Percentiles rank a stretch among this genome's conserved stretches.
phyloP scores from a whole-genome alignment of 306 rosid genomes.

The Prinsepia uniflora region DNA sequence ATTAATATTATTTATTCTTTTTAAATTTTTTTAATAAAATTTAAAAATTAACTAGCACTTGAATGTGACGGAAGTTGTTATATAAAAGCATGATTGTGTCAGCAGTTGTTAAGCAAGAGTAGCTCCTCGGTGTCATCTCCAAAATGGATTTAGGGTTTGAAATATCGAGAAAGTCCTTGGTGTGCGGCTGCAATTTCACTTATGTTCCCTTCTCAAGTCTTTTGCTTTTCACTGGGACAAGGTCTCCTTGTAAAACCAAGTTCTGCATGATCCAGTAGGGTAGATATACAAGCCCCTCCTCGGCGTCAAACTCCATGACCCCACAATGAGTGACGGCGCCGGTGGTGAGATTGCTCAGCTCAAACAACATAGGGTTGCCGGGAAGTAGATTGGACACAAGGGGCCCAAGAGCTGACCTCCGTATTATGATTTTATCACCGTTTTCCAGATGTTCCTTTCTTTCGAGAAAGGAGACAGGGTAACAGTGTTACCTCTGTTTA shows the following conservation, averaged over 20 bases:
- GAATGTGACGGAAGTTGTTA: no score
- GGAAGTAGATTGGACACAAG: not conserved
- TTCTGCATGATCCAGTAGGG: constrained; percentile 24
- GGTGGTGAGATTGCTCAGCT: not conserved
- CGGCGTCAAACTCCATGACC: constrained; percentile 22
- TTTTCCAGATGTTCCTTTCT: not conserved
- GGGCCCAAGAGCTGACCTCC: constrained; percentile 12
- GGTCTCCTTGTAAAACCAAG: not conserved
- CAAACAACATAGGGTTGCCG: constrained; percentile 9
- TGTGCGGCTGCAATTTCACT: constrained; percentile 18
- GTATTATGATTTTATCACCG: constrained; percentile 22
- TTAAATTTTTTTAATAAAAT: no score
- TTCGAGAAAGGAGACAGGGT: not conserved
- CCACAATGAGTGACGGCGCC: constrained; percentile 5
- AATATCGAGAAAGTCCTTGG: constrained; percentile 5
- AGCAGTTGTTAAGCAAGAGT: constrained; percentile 19
- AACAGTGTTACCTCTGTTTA: not conserved
- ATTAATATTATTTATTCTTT: no score
- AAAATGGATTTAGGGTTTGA: constrained; percentile 10
- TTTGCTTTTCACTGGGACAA: not conserved
- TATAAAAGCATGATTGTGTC: constrained; percentile 9
- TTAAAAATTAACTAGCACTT: no score
- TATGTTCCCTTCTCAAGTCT: constrained; percentile 10
- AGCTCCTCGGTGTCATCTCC: constrained; percentile 1
- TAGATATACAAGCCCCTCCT: constrained; percentile 6